phyloP scores from a whole-genome alignment of 2,329 filamentous ascomycete genomes.

The Zymoseptoria brevis region DNA sequence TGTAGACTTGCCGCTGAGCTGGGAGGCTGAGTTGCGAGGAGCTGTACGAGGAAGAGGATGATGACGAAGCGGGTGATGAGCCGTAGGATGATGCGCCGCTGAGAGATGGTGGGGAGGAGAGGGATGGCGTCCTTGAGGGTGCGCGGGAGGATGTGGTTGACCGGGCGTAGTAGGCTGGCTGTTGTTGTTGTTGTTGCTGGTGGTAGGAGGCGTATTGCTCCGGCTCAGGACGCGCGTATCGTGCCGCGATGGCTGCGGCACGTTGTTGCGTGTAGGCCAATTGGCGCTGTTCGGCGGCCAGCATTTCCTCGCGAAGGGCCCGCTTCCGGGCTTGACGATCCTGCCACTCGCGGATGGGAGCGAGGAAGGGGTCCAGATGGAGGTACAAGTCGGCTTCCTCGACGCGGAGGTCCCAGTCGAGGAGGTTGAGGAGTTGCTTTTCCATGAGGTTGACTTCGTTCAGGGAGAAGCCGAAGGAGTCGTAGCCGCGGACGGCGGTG shows the following conservation, averaged over 20 bases:
- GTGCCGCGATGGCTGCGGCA: conserved; percentile 19
- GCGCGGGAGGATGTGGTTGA: conserved; percentile 27
- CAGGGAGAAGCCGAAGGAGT: conserved; percentile 80
- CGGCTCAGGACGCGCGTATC: conserved; percentile 21
- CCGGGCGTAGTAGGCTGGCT: conserved; percentile 21
- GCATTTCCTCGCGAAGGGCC: conserved; percentile 34
- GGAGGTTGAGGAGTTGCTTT: conserved; percentile 89
- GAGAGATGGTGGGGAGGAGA: conserved; percentile 42
- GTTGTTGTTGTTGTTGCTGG: conserved; percentile 13
- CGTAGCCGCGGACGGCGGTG: conserved; percentile 64
- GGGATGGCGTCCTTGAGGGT: conserved; percentile 41
- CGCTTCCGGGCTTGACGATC: conserved; percentile 48
- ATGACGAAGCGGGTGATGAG: conserved; percentile 18
- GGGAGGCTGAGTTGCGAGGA: conserved; percentile 6
- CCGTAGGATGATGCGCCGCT: conserved; percentile 29
- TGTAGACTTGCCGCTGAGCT: conserved; percentile 3
- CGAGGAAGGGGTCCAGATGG: conserved; percentile 81
- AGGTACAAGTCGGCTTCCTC: conserved; percentile 75
- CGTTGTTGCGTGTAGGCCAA: conserved; percentile 28
- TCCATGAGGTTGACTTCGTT: conserved; percentile 99
- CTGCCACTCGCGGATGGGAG: conserved; percentile 63
- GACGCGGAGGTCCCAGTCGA: conserved; percentile 91
- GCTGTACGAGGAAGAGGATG: conserved; percentile 27
- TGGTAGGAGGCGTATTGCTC: conserved; percentile 26
- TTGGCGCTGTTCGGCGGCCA: conserved; percentile 25